phyloP scores from a whole-genome alignment of 495 filamentous ascomycete genomes.

The Hyaloscypha finlandica region DNA sequence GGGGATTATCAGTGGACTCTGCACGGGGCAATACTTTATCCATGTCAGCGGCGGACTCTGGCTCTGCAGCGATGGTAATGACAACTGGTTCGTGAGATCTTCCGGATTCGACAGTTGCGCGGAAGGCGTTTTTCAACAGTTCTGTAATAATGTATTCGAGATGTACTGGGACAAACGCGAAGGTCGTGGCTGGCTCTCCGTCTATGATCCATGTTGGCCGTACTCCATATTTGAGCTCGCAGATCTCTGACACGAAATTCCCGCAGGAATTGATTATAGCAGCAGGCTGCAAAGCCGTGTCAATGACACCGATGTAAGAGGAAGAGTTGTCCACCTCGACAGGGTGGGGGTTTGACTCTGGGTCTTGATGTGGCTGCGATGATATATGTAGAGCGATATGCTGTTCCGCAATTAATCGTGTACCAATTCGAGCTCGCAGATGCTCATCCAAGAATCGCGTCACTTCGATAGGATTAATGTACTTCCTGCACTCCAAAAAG shows the following conservation, averaged over 20 bases:
- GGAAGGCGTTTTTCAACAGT: constrained; percentile 94
- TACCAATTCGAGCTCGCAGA: constrained; percentile 90
- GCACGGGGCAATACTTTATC: background rate
- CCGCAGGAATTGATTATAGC: constrained; percentile 78
- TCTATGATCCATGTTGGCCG: constrained; percentile 79
- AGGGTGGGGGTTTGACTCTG: constrained; percentile 39
- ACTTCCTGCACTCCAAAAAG: constrained; percentile 87
- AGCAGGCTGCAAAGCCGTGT: constrained; percentile 84
- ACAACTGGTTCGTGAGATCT: constrained; percentile 80
- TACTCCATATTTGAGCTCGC: constrained; percentile 93
- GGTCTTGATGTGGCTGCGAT: constrained; percentile 62
- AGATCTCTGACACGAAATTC: constrained; percentile 90
- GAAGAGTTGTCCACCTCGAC: constrained; percentile 46
- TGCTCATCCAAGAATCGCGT: constrained; percentile 93
- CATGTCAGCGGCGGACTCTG: constrained; percentile 41
- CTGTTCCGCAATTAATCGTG: constrained; percentile 91
- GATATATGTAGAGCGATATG: constrained; percentile 92
- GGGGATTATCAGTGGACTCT: constrained; percentile 35
- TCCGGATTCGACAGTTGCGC: constrained; percentile 83
- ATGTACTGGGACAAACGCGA: constrained; percentile 93
- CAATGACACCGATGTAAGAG: constrained; percentile 94
- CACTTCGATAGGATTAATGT: constrained; percentile 77
- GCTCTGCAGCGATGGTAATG: constrained; percentile 88
- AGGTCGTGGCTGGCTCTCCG: constrained; percentile 76
- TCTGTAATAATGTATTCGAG: constrained; percentile 97